Base-by-base conservation (phyloP, 495 filamentous ascomycete species). In the Penicillium egyptiacum region DNA sequence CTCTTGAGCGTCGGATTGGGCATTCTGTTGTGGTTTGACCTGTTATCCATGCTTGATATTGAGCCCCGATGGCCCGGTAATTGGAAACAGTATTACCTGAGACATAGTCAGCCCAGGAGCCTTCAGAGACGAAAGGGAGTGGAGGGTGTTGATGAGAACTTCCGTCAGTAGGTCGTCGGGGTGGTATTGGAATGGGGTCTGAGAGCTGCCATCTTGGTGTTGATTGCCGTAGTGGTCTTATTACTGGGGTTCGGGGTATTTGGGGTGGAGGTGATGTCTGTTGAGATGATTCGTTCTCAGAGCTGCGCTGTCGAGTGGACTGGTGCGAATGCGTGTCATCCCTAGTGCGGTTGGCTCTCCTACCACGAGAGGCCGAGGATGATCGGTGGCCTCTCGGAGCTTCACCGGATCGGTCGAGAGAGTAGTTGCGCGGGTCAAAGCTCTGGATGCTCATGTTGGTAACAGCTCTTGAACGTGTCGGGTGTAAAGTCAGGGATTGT, bases 41-140 rank as follows among this genome's bases (percentile, higher is more conserved):
- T 9, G 44, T 17, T n/a, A 47, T 31, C 44, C 44, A 47, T 2
- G 44, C n/a, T 30, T 47, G 44, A 9, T 47, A 47, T 47, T 47
- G 44, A 2, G 44, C n/a, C 1, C 44, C 44, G 25, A 30, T 28
- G 3, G 8, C 11, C 1, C 26, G 22, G 8, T 30, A 47, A 10
- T 20, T 28, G n/a, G 16, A 7, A 14, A 47, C n/a, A 2, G 8
- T 10, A 0, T n/a, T n/a, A 17, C 19, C 16, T 10, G 44, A 30
- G 3, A 30, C 10, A 19, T 39, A 39, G 2, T 9, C 6, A 2
- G 17, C 35, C 35, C 35, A 39, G 6, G 35, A 17, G 35, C 1
- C 8, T 5, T 17, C 35, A 1, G 16, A 39, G 2, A n/a, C 0
- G 1, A 2, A 17, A n/a, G 16, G 35, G 6, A 8, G 2, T 7